Conservation (phyloP, 139 green algal genomes). For the Coelastrella sp. region DNA sequence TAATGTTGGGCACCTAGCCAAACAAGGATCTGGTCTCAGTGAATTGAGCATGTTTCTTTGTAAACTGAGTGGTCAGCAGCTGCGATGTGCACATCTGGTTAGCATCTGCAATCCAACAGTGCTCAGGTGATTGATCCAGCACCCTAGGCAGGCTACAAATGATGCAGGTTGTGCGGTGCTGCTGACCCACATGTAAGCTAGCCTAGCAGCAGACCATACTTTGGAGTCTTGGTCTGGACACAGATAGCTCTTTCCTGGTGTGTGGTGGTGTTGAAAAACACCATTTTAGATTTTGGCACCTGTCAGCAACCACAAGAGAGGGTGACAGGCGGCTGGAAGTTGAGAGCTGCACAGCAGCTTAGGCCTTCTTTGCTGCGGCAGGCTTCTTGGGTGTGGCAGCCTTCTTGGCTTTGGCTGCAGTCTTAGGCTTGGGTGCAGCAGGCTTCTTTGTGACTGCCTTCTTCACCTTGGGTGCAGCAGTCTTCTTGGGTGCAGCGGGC, state of each 20-base stretch:
- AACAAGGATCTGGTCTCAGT: too few relatives aligned
- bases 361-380: slow-evolving; percentile 49
- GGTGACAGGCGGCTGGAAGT: neutral
- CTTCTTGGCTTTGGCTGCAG: slow-evolving; percentile 44
- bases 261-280: slow-evolving; percentile 58
- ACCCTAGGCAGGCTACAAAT: too few relatives aligned
- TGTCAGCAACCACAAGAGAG: neutral
- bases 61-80: too few relatives aligned
- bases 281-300: slow-evolving; percentile 38
- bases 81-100: too few relatives aligned
- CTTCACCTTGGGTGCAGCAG: slow-evolving; percentile 39
- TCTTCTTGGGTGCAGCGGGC: slow-evolving; percentile 44
- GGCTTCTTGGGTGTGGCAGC: slow-evolving; percentile 25
- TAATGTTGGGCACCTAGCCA: too few relatives aligned
- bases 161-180: too few relatives aligned
- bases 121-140: too few relatives aligned
- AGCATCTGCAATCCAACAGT: too few relatives aligned
- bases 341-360: neutral
- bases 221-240: too few relatives aligned
- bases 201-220: neutral
- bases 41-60: too few relatives aligned
- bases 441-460: slow-evolving; percentile 50
- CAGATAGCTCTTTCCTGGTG: neutral
- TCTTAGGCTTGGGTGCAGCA: slow-evolving; percentile 46
- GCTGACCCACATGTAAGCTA: too few relatives aligned